Percentiles rank a stretch among this genome's conserved stretches.
These are phyloP conservation scores for Zygoascus tannicola DNA, from an alignment of 805 yeast species.

Conservation along the genomic window DNA sequence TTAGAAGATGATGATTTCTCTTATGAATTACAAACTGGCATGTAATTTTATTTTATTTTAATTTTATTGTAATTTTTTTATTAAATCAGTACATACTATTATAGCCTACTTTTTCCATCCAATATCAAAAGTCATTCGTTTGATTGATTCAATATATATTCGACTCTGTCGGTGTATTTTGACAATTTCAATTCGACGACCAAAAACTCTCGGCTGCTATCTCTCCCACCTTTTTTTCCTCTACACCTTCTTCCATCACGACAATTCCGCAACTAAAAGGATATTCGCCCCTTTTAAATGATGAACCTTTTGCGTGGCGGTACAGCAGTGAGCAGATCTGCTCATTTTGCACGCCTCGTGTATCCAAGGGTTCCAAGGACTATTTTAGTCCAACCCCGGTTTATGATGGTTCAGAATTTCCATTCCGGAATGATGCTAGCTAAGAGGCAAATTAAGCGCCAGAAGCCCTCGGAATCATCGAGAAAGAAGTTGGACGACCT, in stretches of 20 bases:
- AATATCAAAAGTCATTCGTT: too few species aligned
- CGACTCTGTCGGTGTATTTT: too few species aligned
- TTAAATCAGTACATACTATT: too few species aligned
- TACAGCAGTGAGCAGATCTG: not conserved
- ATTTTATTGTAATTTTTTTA: too few species aligned
- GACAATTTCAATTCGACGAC: not conserved
- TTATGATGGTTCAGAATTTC: not conserved
- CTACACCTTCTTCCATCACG: too few species aligned
- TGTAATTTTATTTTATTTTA: too few species aligned
- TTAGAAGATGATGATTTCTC: not conserved
- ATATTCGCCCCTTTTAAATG: too few species aligned
- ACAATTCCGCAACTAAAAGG: too few species aligned
- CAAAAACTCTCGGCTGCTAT: not conserved
- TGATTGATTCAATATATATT: too few species aligned
- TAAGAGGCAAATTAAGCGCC: not conserved
- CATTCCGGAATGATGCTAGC: not conserved
- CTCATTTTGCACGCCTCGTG: not conserved
- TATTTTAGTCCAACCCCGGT: not conserved
- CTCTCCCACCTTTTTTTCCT: not conserved
- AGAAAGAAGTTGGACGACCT: not conserved
- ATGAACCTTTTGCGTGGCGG: not conserved
- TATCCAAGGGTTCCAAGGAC: not conserved
- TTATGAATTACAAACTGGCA: too few species aligned
- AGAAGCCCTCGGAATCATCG: not conserved
- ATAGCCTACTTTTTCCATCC: too few species aligned